These are phyloP conservation scores for Wickerhamiella alocasiicola DNA, from an alignment of 805 yeast species.

Conservation along the genomic window DNA sequence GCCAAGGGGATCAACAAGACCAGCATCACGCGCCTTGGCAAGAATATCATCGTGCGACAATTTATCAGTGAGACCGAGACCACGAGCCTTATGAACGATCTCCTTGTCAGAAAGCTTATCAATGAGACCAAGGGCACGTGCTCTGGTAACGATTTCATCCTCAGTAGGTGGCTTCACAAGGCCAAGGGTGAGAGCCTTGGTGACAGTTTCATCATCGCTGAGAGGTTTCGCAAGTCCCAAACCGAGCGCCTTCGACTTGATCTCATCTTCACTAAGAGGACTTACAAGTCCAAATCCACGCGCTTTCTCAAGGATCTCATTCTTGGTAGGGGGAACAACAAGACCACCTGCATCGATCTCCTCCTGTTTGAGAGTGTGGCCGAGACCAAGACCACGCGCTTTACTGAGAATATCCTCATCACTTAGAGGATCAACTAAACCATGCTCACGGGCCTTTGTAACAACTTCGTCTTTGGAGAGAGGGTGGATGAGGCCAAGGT, in stretches of 20 bases:
- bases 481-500: constrained; percentile 5
- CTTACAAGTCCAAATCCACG: constrained; percentile 12
- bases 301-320: constrained; percentile 12
- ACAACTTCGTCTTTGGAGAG: constrained; percentile 2
- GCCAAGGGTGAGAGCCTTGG: constrained; percentile 5
- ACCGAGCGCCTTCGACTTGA: not conserved
- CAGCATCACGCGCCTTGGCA: constrained; percentile 9
- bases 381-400: constrained; percentile 13
- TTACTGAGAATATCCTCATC: constrained; percentile 27
- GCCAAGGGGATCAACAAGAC: constrained; percentile 11
- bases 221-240: constrained; percentile 14
- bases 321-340: constrained; percentile 10
- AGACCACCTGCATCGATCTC: constrained; percentile 18
- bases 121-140: constrained; percentile 20
- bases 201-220: not conserved
- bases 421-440: constrained; percentile 12
- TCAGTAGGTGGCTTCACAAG: constrained; percentile 28
- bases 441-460: not conserved
- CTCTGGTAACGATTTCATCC: constrained; percentile 30
- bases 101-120: constrained; percentile 12
- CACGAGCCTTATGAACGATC: constrained; percentile 15
- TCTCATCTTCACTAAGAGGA: constrained; percentile 8
- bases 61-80: constrained; percentile 17
- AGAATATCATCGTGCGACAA: constrained; percentile 10
- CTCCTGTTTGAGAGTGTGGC: constrained; percentile 6